Conservation (phyloP, 75 land plant species). For the Gnetum montanum region DNA sequence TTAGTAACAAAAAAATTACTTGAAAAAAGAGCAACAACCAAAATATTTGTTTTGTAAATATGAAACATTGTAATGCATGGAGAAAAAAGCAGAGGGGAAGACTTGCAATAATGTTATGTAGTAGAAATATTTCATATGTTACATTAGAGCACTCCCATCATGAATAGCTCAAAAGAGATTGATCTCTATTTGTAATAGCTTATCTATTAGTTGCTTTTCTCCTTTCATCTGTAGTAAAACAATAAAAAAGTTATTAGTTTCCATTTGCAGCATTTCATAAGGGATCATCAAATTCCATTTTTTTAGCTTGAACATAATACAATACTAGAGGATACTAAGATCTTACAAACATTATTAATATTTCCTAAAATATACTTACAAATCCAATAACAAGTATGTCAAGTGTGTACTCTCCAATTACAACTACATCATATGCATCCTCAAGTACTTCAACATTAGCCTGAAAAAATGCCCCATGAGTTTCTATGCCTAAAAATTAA, state of each 20-base stretch:
- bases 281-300: neutral
- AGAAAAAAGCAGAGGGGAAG: neutral
- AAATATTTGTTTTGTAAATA: neutral
- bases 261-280: neutral
- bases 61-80: neutral
- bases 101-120: conserved; percentile 87
- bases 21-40: neutral
- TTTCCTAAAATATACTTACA: conserved; percentile 37
- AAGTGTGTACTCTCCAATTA: conserved; percentile 89
- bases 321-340: neutral
- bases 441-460: conserved; percentile 35
- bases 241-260: neutral
- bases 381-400: conserved; percentile 75
- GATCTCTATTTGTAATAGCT: conserved; percentile 85
- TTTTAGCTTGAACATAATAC: neutral
- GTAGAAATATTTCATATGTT: conserved; percentile 99
- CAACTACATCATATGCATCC: conserved; percentile 85
- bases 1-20: neutral
- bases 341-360: neutral
- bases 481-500: no score
- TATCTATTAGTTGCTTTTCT: conserved; percentile 79
- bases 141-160: conserved; percentile 97
- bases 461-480: conserved; percentile 19
- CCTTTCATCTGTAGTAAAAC: conserved; percentile 76
- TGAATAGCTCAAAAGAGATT: conserved; percentile 77